Conservation (phyloP, 257 asterid species). For the Solanum ossicruentum region DNA sequence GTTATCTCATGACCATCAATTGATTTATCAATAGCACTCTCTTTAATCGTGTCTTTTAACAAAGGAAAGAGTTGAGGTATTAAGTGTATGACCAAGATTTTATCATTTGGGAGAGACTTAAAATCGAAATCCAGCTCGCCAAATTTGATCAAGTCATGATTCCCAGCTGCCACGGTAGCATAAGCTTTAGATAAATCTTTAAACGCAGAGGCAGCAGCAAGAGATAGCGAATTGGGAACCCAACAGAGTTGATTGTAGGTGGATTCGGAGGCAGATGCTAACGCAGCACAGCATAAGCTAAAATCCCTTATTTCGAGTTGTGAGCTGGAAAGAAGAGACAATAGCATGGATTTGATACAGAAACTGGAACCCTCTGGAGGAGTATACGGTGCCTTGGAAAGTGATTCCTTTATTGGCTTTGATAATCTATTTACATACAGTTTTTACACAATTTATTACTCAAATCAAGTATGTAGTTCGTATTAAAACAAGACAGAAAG, state of each 20-base stretch:
- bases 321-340: slow-evolving; percentile 24
- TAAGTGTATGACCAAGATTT: slow-evolving; percentile 50
- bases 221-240: slow-evolving; percentile 47
- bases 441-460: not conserved
- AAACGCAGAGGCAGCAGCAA: slow-evolving; percentile 36
- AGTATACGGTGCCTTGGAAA: slow-evolving; percentile 35
- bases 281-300: slow-evolving; percentile 56
- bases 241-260: slow-evolving; percentile 51
- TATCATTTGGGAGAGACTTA: slow-evolving; percentile 31
- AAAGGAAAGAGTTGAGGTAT: slow-evolving; percentile 48
- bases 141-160: slow-evolving; percentile 24
- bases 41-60: slow-evolving; percentile 52
- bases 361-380: slow-evolving; percentile 42
- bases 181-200: slow-evolving; percentile 29
- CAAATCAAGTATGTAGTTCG: too few species aligned
- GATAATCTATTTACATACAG: slow-evolving; percentile 25
- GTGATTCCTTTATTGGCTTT: slow-evolving; percentile 25
- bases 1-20: slow-evolving; percentile 49
- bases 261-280: slow-evolving; percentile 53
- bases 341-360: slow-evolving; percentile 57
- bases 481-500: not conserved
- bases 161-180: slow-evolving; percentile 12
- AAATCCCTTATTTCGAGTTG: slow-evolving; percentile 31
- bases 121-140: slow-evolving; percentile 46
- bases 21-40: slow-evolving; percentile 56